Evolutionary conservation across 768 basidiomycete genomes (phyloP), one percentile per base, ranked within the genome.

Genomic region (Daedalea quercina): DNA sequence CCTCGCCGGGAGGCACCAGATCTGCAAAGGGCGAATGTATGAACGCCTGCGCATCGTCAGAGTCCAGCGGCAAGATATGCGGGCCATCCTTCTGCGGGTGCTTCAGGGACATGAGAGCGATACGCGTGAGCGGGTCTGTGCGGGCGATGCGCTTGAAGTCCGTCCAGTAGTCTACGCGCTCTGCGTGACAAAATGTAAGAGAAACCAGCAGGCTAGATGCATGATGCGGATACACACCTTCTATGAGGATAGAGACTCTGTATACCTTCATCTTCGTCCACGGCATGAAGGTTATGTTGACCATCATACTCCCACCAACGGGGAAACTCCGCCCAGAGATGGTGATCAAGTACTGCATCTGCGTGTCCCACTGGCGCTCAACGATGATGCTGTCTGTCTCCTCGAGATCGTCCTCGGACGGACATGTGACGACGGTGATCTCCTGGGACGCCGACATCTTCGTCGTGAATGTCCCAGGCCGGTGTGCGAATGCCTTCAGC

Each of bases 331-430:
- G 81, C 4, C 83, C 85, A 15, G 82, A 77, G 12, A 93, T 70
- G 1, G 83, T 77, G 46, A 96, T 82, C 41, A 87, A 72, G 62
- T 94, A 96, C 52, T 86, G 83, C 58, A 93, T 63, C 64, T 95
- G 89, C 46, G 82, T 77, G 53, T 97, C 94, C 95, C 94, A 99
- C 60, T 87, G 82, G 19, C 90, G 75, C 64, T 95, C 88, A 15
- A 97, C 81, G 46, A 90, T 76, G 47, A 97, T 81, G 59, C 82
- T 88, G 56, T 82, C 82, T 0, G 75, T 77, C 50, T 90, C 91
- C 61, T 96, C 94, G n/a, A 80, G 81, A 58, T 90, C 85, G 48
- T 93, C 90, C 50, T 92, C 91, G 9, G 79, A 77, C 0, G 92
- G 91, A 49, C 76, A 79, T 12, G 85, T 76, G 20, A 96, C 79